Percentiles rank a stretch among this genome's conserved stretches.
These are phyloP conservation scores for Mercurialis annua DNA, from an alignment of 345 rosid genomes.

Conservation along the genomic window DNA sequence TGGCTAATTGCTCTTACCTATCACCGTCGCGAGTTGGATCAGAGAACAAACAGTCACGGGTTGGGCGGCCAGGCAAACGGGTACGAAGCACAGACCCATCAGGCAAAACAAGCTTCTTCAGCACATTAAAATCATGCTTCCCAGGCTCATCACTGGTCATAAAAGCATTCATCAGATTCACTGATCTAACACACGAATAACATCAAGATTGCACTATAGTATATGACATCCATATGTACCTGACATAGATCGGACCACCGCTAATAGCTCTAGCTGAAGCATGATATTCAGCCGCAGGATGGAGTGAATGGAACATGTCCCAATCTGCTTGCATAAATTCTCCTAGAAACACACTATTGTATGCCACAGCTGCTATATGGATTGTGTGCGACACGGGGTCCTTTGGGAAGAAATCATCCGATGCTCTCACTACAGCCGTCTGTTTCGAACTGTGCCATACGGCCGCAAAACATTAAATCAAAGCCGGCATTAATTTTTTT, in stretches of 20 bases:
- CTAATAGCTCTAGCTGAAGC: slow-evolving; percentile 93
- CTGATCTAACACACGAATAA: neutral
- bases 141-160: slow-evolving; percentile 86
- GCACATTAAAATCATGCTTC: slow-evolving; percentile 73
- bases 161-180: neutral
- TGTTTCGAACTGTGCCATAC: slow-evolving; percentile 72
- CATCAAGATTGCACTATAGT: neutral
- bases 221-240: slow-evolving; percentile 42
- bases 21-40: slow-evolving; percentile 88
- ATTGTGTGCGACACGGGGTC: slow-evolving; percentile 93
- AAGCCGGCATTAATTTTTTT: neutral
- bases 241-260: slow-evolving; percentile 87
- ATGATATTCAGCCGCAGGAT: slow-evolving; percentile 93
- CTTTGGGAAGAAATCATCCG: slow-evolving; percentile 89
- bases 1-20: slow-evolving; percentile 62
- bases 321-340: slow-evolving; percentile 93
- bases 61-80: slow-evolving; percentile 85
- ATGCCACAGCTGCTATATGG: slow-evolving; percentile 84
- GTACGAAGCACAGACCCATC: slow-evolving; percentile 89
- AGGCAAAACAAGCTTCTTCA: slow-evolving; percentile 77
- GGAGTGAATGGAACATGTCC: slow-evolving; percentile 95
- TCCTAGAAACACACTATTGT: slow-evolving; percentile 84
- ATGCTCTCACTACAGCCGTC: slow-evolving; percentile 83
- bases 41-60: slow-evolving; percentile 71
- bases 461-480: slow-evolving; percentile 3